Conservation (phyloP, 164 flowering plant genomes). For the Dillenia suffruticosa region DNA sequence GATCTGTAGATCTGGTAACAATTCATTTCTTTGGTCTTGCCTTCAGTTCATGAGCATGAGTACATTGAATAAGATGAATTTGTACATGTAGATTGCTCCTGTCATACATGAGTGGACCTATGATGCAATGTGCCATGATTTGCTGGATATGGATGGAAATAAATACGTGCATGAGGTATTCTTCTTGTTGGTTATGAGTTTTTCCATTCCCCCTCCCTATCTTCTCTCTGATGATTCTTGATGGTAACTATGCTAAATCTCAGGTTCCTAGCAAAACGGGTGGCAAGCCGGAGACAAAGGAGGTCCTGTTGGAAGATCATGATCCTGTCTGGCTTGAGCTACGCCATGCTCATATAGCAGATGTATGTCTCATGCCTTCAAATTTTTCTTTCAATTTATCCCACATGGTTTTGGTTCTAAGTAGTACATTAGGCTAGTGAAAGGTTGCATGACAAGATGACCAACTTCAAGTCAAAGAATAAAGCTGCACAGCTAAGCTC, state of each 20-base stretch:
- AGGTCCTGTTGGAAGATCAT: slow-evolving; percentile 92
- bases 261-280: slow-evolving; percentile 77
- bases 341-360: slow-evolving; percentile 93
- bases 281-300: slow-evolving; percentile 77
- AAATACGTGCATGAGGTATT: slow-evolving; percentile 90
- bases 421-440: slow-evolving; percentile 75
- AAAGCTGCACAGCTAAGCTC: slow-evolving; percentile 92
- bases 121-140: slow-evolving; percentile 99
- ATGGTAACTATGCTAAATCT: background rate
- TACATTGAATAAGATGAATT: slow-evolving; percentile 6
- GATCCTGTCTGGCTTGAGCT: slow-evolving; percentile 98
- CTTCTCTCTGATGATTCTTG: background rate
- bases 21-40: background rate
- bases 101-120: slow-evolving; percentile 99
- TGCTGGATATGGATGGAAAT: slow-evolving; percentile 88
- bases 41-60: slow-evolving; percentile 1
- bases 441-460: slow-evolving; percentile 84
- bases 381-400: slow-evolving; percentile 6
- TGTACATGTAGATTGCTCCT: slow-evolving; percentile 77
- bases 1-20: slow-evolving; percentile 92
- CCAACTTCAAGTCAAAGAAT: slow-evolving; percentile 77
- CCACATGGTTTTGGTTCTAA: slow-evolving; percentile 12
- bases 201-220: background rate
- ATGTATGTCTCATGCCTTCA: slow-evolving; percentile 43
- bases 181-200: background rate